Percentiles rank a stretch among this genome's conserved stretches.
Evolutionary conservation across 176 grass and related monocot genomes (phyloP).

Genomic region (Zizania latifolia): DNA sequence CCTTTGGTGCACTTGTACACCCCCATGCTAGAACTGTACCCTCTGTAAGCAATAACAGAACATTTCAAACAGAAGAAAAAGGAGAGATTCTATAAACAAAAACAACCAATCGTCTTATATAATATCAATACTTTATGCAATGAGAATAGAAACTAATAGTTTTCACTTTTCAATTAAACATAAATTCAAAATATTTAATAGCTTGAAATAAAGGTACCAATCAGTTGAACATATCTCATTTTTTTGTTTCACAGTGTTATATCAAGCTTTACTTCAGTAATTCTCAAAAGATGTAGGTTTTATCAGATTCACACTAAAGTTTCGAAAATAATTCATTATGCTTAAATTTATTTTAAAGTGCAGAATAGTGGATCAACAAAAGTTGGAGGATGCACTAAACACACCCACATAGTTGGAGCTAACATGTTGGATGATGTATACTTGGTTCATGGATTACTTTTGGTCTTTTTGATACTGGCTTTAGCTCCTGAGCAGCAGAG

Average conservation of each 20-base stretch:
- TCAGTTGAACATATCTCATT: neutral
- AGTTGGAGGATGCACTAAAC: neutral
- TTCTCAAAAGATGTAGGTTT: neutral
- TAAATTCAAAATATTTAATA: neutral
- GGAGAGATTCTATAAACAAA: neutral
- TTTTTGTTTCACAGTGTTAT: neutral
- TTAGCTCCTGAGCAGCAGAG: neutral
- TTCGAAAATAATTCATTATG: neutral
- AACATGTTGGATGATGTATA: neutral
- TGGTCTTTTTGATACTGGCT: neutral
- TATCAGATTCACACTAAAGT: neutral
- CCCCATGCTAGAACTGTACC: neutral
- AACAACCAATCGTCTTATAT: neutral
- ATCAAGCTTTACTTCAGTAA: neutral
- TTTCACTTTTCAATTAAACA: neutral
- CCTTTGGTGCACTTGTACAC: neutral
- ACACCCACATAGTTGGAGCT: neutral
- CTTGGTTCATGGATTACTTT: constrained; percentile 4
- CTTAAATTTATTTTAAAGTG: neutral
- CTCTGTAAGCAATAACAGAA: neutral
- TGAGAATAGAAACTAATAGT: neutral
- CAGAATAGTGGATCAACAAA: neutral
- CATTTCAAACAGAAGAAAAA: neutral
- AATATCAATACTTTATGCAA: neutral
- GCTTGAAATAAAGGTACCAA: neutral